Conservation (phyloP, 2,329 filamentous ascomycete genomes). For the Scedosporium apiospermum region DNA sequence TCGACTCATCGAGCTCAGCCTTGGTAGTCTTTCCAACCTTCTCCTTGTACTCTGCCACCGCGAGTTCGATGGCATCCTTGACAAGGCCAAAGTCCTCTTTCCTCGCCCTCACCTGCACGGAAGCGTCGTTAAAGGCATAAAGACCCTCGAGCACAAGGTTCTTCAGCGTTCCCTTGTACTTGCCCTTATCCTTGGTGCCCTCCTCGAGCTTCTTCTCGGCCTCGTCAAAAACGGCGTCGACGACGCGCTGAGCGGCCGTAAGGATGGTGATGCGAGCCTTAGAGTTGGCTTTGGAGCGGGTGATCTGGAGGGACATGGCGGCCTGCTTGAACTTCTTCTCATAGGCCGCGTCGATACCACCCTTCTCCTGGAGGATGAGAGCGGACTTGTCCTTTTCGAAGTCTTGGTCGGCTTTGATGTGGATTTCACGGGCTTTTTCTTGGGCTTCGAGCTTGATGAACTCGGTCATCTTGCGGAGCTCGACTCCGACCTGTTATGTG, state of each 20-base stretch:
- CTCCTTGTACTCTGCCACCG: conserved; percentile 75
- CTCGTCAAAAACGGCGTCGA: conserved; percentile 81
- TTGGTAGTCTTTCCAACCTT: conserved; percentile 60
- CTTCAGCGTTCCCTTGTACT: conserved; percentile 70
- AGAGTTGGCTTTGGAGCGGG: conserved; percentile 90
- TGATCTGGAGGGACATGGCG: conserved; percentile 97
- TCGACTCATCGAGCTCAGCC: conserved; percentile 66
- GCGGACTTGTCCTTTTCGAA: conserved; percentile 99
- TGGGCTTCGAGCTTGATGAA: conserved; percentile 98
- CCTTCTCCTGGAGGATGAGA: conserved; percentile 90
- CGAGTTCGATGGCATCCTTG: conserved; percentile 69
- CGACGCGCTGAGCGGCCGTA: conserved; percentile 75
- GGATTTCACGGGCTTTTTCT: conserved; percentile 95
- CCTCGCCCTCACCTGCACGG: conserved; percentile 64
- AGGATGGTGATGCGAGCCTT: conserved; percentile 89
- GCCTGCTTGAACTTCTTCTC: conserved; percentile 99
- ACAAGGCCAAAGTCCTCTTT: conserved; percentile 70
- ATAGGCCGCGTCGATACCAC: conserved; percentile 84
- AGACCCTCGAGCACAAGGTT: conserved; percentile 80
- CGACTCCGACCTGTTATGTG: conserved; percentile 71
- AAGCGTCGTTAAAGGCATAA: conserved; percentile 77
- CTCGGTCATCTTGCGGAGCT: conserved; percentile 99
- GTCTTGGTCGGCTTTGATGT: conserved; percentile 97
- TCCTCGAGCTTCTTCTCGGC: conserved; percentile 61
- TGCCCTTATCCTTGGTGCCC: conserved; percentile 57